Percentiles rank a stretch among this genome's conserved stretches.
Evolutionary conservation across 305 asterid genomes (phyloP).

Genomic region (Solanum aculeatissimum): DNA sequence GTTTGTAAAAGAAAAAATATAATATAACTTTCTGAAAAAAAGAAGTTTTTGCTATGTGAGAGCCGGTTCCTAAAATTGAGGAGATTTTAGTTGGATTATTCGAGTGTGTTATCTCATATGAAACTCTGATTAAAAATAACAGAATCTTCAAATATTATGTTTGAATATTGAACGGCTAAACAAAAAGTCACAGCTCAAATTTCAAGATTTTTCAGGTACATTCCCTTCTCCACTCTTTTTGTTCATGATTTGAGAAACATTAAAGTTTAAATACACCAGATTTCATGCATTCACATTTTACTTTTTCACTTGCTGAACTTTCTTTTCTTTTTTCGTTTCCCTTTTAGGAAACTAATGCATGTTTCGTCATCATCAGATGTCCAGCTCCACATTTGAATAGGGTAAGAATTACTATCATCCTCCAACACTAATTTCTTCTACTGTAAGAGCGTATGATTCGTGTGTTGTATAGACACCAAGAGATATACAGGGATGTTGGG

Average conservation of each 20-base stretch:
- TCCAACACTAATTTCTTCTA: background rate
- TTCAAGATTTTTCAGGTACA: background rate
- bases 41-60: background rate
- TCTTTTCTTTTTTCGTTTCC: background rate
- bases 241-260: background rate
- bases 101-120: background rate
- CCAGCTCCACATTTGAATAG: slow-evolving; percentile 41
- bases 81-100: background rate
- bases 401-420: slow-evolving; percentile 19
- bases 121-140: background rate
- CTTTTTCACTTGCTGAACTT: background rate
- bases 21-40: background rate
- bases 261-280: background rate
- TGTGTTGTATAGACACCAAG: background rate
- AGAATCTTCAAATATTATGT: background rate
- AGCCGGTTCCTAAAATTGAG: background rate
- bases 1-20: background rate
- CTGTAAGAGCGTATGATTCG: background rate
- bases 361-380: slow-evolving; percentile 24
- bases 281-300: background rate
- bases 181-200: background rate
- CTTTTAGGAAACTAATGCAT: slow-evolving; percentile 35
- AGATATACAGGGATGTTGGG: background rate
- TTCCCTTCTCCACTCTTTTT: background rate
- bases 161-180: background rate